Conservation (phyloP, 441 rosid genomes). For the Croton setiger region DNA sequence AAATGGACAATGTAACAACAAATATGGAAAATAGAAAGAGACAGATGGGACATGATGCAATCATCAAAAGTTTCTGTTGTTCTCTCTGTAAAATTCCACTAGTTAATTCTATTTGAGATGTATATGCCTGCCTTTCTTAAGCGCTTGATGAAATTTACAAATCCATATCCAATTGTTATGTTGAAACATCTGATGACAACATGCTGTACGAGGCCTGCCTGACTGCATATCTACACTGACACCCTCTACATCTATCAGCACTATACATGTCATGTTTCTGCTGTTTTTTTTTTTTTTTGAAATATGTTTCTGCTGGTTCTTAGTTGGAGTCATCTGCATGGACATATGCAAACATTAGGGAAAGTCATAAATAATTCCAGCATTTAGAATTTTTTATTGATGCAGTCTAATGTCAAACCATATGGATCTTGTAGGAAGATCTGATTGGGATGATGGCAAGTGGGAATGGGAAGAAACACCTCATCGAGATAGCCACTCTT, state of each 20-base stretch:
- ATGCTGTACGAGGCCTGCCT: not conserved
- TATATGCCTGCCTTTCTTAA: not conserved
- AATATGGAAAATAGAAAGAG: not conserved
- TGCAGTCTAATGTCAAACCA: not conserved
- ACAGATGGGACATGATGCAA: not conserved
- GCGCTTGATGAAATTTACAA: not conserved
- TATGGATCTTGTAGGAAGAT: slow-evolving; percentile 52
- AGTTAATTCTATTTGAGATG: not conserved
- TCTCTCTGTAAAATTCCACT: not conserved
- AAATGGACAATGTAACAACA: not conserved
- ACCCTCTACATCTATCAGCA: not conserved
- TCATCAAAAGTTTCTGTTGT: not conserved
- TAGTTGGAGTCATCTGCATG: too few relatives aligned
- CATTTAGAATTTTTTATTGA: not conserved
- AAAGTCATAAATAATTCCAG: not conserved
- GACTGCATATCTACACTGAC: not conserved
- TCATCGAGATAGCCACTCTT: slow-evolving; percentile 48
- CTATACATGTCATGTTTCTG: too few relatives aligned
- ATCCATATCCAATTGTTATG: not conserved
- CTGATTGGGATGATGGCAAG: slow-evolving; percentile 96
- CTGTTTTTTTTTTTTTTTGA: too few relatives aligned
- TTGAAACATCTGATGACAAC: not conserved
- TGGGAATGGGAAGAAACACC: slow-evolving; percentile 97
- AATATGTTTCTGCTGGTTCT: too few relatives aligned
- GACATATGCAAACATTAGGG: not conserved